Conservation (phyloP, 768 basidiomycete species). For the Suillus cothurnatus region DNA sequence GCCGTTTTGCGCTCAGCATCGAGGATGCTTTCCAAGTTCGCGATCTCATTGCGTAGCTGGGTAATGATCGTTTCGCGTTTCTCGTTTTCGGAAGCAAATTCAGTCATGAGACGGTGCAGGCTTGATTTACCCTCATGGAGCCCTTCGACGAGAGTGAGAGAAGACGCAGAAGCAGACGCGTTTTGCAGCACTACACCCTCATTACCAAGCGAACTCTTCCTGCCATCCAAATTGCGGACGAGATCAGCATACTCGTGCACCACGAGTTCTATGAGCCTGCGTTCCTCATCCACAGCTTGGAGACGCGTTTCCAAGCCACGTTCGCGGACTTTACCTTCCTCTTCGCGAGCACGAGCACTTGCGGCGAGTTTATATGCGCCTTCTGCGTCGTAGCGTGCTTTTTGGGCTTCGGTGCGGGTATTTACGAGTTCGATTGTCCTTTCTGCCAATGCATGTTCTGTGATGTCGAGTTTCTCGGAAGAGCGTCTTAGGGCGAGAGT, state of each 20-base stretch:
- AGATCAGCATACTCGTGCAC: conserved; percentile 77
- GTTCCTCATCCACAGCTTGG: conserved; percentile 55
- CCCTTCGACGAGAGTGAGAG: conserved; percentile 31
- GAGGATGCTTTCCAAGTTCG: conserved; percentile 41
- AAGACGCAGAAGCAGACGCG: conserved; percentile 22
- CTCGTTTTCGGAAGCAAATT: conserved; percentile 52
- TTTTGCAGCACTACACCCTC: conserved; percentile 12
- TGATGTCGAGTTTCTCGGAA: conserved; percentile 65
- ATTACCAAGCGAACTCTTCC: conserved; percentile 27
- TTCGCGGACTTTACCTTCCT: conserved; percentile 52
- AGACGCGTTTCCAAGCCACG: conserved; percentile 48
- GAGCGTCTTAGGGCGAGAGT: conserved; percentile 69
- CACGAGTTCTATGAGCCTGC: conserved; percentile 60
- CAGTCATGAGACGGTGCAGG: conserved; percentile 49
- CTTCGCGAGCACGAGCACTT: conserved; percentile 54
- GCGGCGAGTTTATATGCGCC: conserved; percentile 59
- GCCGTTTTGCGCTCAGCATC: conserved; percentile 48
- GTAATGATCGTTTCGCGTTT: conserved; percentile 45
- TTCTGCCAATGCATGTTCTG: conserved; percentile 55
- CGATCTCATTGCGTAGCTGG: conserved; percentile 46
- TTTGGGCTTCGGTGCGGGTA: conserved; percentile 44
- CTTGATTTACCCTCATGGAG: conserved; percentile 52
- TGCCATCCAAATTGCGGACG: conserved; percentile 63
- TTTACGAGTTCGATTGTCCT: conserved; percentile 51
- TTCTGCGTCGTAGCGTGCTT: conserved; percentile 45